Conservation (phyloP, 352 stramenopile species). For the Pythium diclinum region DNA sequence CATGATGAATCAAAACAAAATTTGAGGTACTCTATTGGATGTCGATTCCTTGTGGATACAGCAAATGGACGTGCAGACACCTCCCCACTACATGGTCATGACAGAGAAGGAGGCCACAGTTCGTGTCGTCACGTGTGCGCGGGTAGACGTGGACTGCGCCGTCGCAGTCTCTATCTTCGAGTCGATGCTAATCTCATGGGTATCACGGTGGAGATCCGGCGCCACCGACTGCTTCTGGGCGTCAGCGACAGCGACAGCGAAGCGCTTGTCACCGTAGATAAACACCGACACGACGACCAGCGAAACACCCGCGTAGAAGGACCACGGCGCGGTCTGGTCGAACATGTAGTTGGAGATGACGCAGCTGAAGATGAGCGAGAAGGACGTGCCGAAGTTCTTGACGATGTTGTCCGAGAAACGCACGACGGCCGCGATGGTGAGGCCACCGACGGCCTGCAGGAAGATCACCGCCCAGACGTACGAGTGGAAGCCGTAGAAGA, state of each 20-base stretch:
- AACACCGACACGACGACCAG: slow-evolving; percentile 81
- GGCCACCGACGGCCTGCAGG: slow-evolving; percentile 75
- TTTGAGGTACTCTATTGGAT: background rate
- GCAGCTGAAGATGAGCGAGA: slow-evolving; percentile 86
- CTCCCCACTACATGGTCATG: slow-evolving; percentile 28
- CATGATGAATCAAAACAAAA: background rate
- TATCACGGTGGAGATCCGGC: slow-evolving; percentile 23
- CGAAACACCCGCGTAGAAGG: slow-evolving; percentile 77
- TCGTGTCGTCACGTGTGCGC: slow-evolving; percentile 44
- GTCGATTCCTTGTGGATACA: background rate
- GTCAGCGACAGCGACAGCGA: slow-evolving; percentile 37
- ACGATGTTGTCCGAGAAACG: slow-evolving; percentile 89
- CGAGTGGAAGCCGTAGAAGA: slow-evolving; percentile 81
- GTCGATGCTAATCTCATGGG: slow-evolving; percentile 60
- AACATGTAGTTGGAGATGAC: slow-evolving; percentile 91
- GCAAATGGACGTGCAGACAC: background rate
- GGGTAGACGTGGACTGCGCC: slow-evolving; percentile 22
- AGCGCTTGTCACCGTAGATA: slow-evolving; percentile 83
- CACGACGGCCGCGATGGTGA: slow-evolving; percentile 84
- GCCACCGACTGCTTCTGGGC: slow-evolving; percentile 28
- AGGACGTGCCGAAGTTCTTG: slow-evolving; percentile 89
- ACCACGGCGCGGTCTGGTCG: slow-evolving; percentile 55
- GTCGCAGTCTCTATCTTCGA: slow-evolving; percentile 32
- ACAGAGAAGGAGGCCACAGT: slow-evolving; percentile 42
- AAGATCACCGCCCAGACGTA: slow-evolving; percentile 77